Evolutionary conservation across 2,329 filamentous ascomycete genomes (phyloP).

Genomic region (Phaeoacremonium minimum): DNA sequence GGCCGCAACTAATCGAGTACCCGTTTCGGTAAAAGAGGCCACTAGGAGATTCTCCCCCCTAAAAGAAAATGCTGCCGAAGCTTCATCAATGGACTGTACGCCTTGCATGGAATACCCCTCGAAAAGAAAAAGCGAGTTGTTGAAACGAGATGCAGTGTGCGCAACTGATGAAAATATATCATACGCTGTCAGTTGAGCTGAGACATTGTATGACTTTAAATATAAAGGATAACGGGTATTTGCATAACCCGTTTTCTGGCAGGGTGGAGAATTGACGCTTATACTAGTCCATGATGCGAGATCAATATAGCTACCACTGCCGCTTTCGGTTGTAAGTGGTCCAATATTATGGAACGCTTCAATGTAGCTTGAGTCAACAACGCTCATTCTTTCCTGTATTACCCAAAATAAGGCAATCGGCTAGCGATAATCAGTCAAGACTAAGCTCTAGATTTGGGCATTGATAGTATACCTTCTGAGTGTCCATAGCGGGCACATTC

Average conservation of each 20-base stretch:
- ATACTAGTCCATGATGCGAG: slow-evolving; percentile 1
- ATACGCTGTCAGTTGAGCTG: slow-evolving; percentile 27
- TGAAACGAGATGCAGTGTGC: slow-evolving; percentile 19
- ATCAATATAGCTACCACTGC: slow-evolving; percentile 1
- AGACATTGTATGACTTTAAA: slow-evolving; percentile 19
- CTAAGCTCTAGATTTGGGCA: too few relatives aligned
- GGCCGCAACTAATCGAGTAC: too few relatives aligned
- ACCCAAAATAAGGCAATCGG: too few relatives aligned
- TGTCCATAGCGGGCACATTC: too few relatives aligned
- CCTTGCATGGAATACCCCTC: slow-evolving; percentile 35
- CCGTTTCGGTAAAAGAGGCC: too few relatives aligned
- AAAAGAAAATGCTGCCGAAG: too few relatives aligned
- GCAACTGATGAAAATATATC: slow-evolving; percentile 24
- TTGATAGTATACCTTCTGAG: too few relatives aligned
- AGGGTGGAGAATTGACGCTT: slow-evolving; percentile 1
- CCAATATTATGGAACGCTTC: slow-evolving; percentile 1
- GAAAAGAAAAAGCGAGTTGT: slow-evolving; percentile 35
- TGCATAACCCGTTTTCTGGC: slow-evolving; percentile 2
- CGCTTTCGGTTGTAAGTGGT: not conserved
- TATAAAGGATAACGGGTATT: slow-evolving; percentile 2
- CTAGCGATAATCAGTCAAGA: too few relatives aligned
- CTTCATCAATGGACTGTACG: slow-evolving; percentile 27
- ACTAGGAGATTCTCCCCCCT: too few relatives aligned
- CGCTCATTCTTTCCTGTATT: too few relatives aligned
- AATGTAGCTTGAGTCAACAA: too few relatives aligned